Percentiles rank a stretch among this genome's conserved stretches.
Evolutionary conservation across 2,329 filamentous ascomycete genomes (phyloP).

Genomic region (Nemania serpens): DNA sequence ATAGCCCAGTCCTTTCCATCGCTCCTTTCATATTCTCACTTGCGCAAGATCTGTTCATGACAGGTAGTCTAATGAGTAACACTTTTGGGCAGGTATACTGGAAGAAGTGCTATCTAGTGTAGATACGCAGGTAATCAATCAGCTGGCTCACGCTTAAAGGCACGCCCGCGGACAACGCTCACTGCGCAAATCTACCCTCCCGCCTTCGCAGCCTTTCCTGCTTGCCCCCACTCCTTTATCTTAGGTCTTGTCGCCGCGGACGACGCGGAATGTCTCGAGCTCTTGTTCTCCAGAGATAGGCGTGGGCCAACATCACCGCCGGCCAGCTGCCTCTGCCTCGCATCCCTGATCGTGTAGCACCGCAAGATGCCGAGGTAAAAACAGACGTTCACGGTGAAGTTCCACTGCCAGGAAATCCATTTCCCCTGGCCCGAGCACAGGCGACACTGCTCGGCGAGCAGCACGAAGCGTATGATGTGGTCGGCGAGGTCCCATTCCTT

Average conservation of each 20-base stretch:
- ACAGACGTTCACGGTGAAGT: constrained; percentile 29
- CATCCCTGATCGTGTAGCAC: constrained; percentile 34
- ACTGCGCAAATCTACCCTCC: neutral
- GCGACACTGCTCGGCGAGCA: constrained; percentile 34
- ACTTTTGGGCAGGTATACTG: too few relatives aligned
- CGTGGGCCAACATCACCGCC: neutral
- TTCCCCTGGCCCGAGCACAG: constrained; percentile 28
- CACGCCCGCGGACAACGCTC: too few relatives aligned
- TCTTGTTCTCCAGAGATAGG: constrained; percentile 14
- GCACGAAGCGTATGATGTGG: constrained; percentile 37
- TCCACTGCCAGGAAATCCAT: constrained; percentile 31
- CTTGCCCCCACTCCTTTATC: neutral
- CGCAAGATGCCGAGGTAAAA: constrained; percentile 37
- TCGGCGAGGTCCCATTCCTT: constrained; percentile 36
- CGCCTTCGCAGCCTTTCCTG: neutral
- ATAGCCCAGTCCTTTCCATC: too few relatives aligned
- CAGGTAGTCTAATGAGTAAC: too few relatives aligned
- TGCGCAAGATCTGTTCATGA: too few relatives aligned
- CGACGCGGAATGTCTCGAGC: constrained; percentile 15
- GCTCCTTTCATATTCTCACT: too few relatives aligned
- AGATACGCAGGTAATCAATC: too few relatives aligned
- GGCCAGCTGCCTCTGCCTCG: constrained; percentile 30
- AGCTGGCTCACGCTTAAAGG: too few relatives aligned
- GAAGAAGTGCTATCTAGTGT: too few relatives aligned
- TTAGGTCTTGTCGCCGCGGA: neutral